These are phyloP conservation scores for Monosporozyma aerobia DNA, from an alignment of 805 yeast species.

Conservation along the genomic window DNA sequence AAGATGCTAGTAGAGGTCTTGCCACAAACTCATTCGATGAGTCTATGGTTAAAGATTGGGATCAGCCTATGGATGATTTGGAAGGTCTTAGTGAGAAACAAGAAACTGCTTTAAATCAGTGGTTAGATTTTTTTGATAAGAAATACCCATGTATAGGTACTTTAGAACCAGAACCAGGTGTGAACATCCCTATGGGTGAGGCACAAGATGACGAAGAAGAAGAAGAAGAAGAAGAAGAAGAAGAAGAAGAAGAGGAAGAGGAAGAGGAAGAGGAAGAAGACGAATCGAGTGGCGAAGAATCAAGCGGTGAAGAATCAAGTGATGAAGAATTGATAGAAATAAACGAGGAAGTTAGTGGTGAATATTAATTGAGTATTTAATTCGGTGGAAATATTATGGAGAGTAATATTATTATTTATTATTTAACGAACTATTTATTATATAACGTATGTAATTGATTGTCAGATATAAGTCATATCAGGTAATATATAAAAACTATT, in stretches of 20 bases:
- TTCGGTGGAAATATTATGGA: background rate
- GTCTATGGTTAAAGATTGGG: conserved; percentile 54
- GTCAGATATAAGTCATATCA: background rate
- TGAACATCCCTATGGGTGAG: conserved; percentile 9
- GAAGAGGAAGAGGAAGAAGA: background rate
- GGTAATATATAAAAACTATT: background rate
- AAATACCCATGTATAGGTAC: conserved; percentile 80
- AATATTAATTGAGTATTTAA: background rate
- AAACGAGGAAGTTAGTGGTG: background rate
- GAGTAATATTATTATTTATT: background rate
- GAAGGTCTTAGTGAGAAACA: conserved; percentile 54
- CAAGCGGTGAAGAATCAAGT: background rate
- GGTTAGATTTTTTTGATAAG: conserved; percentile 75
- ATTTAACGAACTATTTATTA: background rate
- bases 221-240: background rate
- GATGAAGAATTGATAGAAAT: background rate
- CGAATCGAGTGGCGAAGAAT: background rate
- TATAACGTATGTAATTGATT: background rate
- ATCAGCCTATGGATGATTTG: conserved; percentile 69
- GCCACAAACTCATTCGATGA: conserved; percentile 81
- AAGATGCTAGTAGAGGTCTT: conserved; percentile 88
- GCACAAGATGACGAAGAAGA: background rate
- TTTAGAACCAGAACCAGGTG: conserved; percentile 39
- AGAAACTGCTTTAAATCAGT: conserved; percentile 58
- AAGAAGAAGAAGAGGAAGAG: background rate